A percentile compares a stretch with the other conserved stretches of the same genome.
These are phyloP conservation scores for Plasmodiophora brassicae DNA, from an alignment of 208 protist species.

Conservation along the genomic window DNA sequence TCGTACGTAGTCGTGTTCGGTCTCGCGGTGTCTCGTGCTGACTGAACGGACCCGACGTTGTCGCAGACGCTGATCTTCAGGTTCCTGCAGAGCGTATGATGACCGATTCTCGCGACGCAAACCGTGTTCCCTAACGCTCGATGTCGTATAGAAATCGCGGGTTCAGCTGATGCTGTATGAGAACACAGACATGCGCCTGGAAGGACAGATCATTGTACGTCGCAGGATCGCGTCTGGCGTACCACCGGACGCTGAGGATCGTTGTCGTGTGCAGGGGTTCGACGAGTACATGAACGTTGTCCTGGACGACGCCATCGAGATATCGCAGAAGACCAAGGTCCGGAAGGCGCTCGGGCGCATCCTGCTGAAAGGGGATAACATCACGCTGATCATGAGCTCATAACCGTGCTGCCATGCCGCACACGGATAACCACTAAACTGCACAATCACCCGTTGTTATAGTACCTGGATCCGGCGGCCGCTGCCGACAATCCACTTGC, in stretches of 20 bases:
- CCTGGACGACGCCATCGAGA: constrained; percentile 49
- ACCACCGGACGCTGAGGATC: too few species aligned
- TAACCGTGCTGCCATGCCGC: too few species aligned
- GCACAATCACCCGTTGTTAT: too few species aligned
- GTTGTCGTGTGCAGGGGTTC: constrained; percentile 55
- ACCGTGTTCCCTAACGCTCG: constrained; percentile 4
- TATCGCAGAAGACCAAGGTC: constrained; percentile 48
- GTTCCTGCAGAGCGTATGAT: constrained; percentile 56
- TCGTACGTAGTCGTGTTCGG: constrained; percentile 43
- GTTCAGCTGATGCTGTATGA: constrained; percentile 69
- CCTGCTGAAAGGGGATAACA: constrained; percentile 59
- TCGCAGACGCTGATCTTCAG: constrained; percentile 58
- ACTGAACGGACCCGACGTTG: not conserved
- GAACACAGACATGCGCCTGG: constrained; percentile 62
- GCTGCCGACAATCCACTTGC: too few species aligned
- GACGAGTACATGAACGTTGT: constrained; percentile 58
- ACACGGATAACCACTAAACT: too few species aligned
- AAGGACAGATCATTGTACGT: constrained; percentile 67
- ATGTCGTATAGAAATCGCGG: constrained; percentile 54
- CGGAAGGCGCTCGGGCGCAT: constrained; percentile 46
- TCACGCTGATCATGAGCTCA: constrained; percentile 46
- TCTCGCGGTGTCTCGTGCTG: not conserved
- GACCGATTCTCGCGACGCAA: not conserved
- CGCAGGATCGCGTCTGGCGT: too few species aligned
- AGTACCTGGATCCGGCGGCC: too few species aligned